Base-by-base conservation (phyloP, 2,329 filamentous ascomycete genomes). In the Cadophora sp. region DNA sequence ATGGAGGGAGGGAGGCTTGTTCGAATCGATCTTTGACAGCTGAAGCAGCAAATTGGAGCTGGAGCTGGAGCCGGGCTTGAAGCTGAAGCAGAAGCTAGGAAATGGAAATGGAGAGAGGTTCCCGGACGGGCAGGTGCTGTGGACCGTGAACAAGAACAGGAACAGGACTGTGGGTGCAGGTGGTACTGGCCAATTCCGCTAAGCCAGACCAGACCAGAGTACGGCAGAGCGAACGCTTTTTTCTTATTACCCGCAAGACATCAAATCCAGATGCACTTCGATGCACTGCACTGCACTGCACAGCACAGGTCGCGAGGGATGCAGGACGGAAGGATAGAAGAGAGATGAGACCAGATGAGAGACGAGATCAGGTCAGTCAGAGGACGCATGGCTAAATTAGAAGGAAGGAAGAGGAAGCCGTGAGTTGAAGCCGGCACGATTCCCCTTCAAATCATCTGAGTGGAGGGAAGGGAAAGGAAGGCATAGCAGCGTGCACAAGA, bases 231-330 rank as follows among this genome's bases (percentile, higher is more conserved):
- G n/a, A n/a, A 58, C 33, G 14, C 39, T 39, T 9, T 7, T 33
- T 22, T 9, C 14, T 33, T 22, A 60, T 8, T 60, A 39, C 14
- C 30, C 22, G 41, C 41, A 27, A 60, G 56, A 36, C 47, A 20
- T 22, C n/a, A 48, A 8, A n/a, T n/a, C 7, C 18, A 47, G n/a
- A 47, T 47, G 43, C 27, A 30, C 27, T 30, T 6, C 3, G 27
- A 30, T 30, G 27, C 27, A 30, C 27, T n/a, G 36, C 48, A 41
- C 59, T 27, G 36, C 33, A 16, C 47, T 53, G 60, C 48, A 43
- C 24, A 18, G n/a, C 48, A 27, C 47, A n/a, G 59, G 55, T 27
- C 50, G 50, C 33, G 43, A 61, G 59, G 59, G 43, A 61, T 59
- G 22, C 2, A 41, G 5, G 33, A 27, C 3, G 27, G 27, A 30